Conservation (phyloP, 2,329 filamentous ascomycete genomes). For the Fusarium fracticaudum region DNA sequence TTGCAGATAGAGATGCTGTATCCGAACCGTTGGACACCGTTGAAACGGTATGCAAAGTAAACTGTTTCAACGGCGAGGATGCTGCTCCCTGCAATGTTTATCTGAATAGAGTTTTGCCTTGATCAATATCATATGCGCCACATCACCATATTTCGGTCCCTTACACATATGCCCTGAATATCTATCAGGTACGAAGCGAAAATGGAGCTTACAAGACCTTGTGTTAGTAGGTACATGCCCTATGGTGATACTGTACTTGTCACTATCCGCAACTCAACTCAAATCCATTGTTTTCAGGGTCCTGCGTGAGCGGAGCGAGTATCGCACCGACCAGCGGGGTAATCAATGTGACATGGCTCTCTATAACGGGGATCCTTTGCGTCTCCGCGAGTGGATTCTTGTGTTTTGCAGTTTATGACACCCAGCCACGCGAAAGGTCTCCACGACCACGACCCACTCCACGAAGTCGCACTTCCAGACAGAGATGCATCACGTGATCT, state of each 20-base stretch:
- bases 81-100: neutral
- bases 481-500: slow-evolving; percentile 22
- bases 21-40: slow-evolving; percentile 13
- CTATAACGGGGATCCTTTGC: slow-evolving; percentile 25
- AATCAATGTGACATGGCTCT: slow-evolving; percentile 26
- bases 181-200: neutral
- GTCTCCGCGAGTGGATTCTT: slow-evolving; percentile 32
- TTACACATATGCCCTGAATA: slow-evolving; percentile 2
- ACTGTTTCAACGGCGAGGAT: neutral
- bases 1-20: slow-evolving; percentile 16
- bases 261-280: slow-evolving; percentile 7
- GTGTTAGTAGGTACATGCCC: neutral
- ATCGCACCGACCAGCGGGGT: slow-evolving; percentile 35
- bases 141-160: slow-evolving; percentile 5
- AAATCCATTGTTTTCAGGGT: slow-evolving; percentile 28
- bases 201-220: slow-evolving; percentile 7
- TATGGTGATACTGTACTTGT: slow-evolving; percentile 26
- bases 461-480: neutral
- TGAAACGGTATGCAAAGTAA: slow-evolving; percentile 9
- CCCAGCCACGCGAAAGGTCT: slow-evolving; percentile 23
- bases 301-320: slow-evolving; percentile 18
- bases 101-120: slow-evolving; percentile 13
- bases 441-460: neutral
- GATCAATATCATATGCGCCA: slow-evolving; percentile 18
- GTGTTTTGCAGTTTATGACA: slow-evolving; percentile 29